phyloP scores from a whole-genome alignment of 495 filamentous ascomycete species.

The Endocarpon pusillum region DNA sequence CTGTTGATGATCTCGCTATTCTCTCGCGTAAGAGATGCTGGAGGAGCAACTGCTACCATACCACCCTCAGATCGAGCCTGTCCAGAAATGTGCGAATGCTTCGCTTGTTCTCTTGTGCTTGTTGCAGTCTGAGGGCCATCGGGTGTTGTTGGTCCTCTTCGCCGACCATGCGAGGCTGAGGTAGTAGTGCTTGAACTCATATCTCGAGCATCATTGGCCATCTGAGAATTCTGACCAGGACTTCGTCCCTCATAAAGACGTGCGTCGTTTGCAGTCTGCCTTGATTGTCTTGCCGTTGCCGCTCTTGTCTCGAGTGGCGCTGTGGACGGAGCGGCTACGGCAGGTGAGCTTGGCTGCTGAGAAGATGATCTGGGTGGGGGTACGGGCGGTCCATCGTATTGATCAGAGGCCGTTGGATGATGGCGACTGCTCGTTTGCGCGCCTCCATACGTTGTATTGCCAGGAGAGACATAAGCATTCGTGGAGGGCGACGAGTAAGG shows the following conservation, averaged over 20 bases:
- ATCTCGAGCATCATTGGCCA: conserved; percentile 13
- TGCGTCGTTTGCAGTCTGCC: conserved; percentile 18
- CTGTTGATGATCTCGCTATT: conserved; percentile 60
- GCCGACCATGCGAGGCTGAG: conserved; percentile 30
- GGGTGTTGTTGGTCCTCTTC: conserved; percentile 27
- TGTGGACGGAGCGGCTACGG: conserved; percentile 16
- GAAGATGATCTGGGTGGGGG: conserved; percentile 50
- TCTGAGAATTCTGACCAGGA: conserved; percentile 14
- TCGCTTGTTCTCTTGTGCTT: conserved; percentile 28
- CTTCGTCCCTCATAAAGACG: conserved; percentile 20
- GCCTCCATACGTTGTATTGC: conserved; percentile 19
- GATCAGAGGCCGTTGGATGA: conserved; percentile 16
- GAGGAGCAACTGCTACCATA: conserved; percentile 26
- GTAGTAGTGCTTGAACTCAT: conserved; percentile 20
- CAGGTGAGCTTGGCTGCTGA: conserved; percentile 26
- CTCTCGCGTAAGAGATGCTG: conserved; percentile 16
- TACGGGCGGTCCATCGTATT: conserved; percentile 21
- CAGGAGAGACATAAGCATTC: conserved; percentile 21
- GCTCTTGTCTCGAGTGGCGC: conserved; percentile 8
- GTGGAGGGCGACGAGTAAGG: conserved; percentile 24
- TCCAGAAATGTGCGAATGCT: conserved; percentile 19
- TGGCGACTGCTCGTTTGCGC: conserved; percentile 20
- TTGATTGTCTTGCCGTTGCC: conserved; percentile 21
- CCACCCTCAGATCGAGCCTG: conserved; percentile 27
- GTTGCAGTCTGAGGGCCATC: conserved; percentile 27